Evolutionary conservation across 352 stramenopile genomes (phyloP), one percentile per base, ranked within the genome.

Genomic region (Phytophthora capsici): DNA sequence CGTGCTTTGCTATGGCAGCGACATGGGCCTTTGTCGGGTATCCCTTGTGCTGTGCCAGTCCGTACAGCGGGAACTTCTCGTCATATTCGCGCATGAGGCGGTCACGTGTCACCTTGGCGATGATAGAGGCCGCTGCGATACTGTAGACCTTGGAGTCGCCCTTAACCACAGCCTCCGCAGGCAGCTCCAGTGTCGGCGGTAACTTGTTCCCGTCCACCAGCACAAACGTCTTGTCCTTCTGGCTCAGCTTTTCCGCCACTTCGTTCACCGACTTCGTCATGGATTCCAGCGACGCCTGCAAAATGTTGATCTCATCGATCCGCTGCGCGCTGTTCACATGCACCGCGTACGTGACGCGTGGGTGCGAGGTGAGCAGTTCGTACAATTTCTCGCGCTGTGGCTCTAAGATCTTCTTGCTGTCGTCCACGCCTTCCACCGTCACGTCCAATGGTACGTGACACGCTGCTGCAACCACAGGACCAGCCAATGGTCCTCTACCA

Each of bases 271-370:
- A 91, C 63, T 96, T 88, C 47, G 75, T 74, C 98, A 99, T 99
- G 10, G 84, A 96, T 67, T 98, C 84, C 37, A 99, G 78, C 13
- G 96, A 98, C 16, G 97, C 97, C 84, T 99, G 96, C 26, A 99
- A 78, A 73, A 99, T 99, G 76, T 99, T 99, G 65, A 99, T 98
- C 80, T 98, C 88, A 76, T 99, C 98, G 77, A 99, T 99, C 4
- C 88, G 75, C 54, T 89, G 69, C 8, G 84, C 67, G 25, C 74
- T 90, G 41, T 83, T 88, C 22, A 89, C 70, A 63, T 91, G 82
- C 8, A 98, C 90, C 0, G 89, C 92, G 73, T 91, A 99, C n/a
- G 80, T 70, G 51, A 99, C 73, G 16, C 73, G 69, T 14, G 83
- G 81, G 51, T 96, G 78, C 1, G 71, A 66, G 32, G 92, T 88